Percentiles rank a stretch among this genome's conserved stretches.
These are phyloP conservation scores for Plantago ovata DNA, from an alignment of 257 asterid species.

Conservation along the genomic window DNA sequence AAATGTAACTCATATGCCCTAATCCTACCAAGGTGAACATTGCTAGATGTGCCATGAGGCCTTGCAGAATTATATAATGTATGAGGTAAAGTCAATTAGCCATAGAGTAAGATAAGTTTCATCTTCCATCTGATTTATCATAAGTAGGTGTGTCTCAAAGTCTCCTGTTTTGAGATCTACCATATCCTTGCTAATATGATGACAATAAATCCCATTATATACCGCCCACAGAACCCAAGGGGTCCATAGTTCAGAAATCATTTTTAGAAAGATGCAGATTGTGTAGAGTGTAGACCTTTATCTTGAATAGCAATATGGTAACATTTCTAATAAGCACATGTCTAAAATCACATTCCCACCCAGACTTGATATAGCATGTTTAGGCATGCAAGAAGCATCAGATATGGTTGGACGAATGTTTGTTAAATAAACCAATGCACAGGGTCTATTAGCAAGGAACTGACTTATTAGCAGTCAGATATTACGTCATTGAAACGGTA, in stretches of 20 bases:
- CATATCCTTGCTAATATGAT: neutral
- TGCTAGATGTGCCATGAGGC: conserved; percentile 6
- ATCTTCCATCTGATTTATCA: neutral
- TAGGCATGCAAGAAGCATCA: too few relatives aligned
- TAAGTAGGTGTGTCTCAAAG: neutral
- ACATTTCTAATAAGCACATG: too few relatives aligned
- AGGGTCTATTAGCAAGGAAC: neutral
- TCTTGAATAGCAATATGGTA: too few relatives aligned
- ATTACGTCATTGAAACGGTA: too few relatives aligned
- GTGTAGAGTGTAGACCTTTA: too few relatives aligned
- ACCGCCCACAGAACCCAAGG: neutral
- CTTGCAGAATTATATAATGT: neutral
- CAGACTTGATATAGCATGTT: too few relatives aligned
- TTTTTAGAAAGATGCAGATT: too few relatives aligned
- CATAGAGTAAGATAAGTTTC: neutral
- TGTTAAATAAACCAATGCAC: neutral
- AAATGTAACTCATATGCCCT: conserved; percentile 7
- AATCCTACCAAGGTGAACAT: neutral
- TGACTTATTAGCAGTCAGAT: neutral
- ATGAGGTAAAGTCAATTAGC: conserved; percentile 9
- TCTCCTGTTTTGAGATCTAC: neutral
- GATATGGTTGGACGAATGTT: too few relatives aligned
- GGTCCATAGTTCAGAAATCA: too few relatives aligned
- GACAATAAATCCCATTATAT: neutral
- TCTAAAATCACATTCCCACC: too few relatives aligned